These are phyloP conservation scores for Cryphonectria japonica DNA, from an alignment of 2,329 filamentous ascomycete genomes.

Conservation along the genomic window DNA sequence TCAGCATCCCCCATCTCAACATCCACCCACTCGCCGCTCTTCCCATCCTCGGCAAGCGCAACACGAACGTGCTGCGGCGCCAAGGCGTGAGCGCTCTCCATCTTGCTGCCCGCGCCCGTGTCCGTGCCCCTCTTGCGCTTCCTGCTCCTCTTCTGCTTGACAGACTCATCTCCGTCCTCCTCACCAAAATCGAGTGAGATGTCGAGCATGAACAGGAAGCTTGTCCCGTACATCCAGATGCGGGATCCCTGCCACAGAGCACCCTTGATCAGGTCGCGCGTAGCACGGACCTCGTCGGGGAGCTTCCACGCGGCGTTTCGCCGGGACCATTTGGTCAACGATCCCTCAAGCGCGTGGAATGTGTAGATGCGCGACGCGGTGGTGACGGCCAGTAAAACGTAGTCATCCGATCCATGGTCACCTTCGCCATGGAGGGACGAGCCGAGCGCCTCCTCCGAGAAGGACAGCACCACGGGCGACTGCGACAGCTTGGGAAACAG, in stretches of 20 bases:
- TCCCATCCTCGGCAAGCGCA: conserved; percentile 40
- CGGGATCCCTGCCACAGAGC: conserved; percentile 80
- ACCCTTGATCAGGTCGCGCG: conserved; percentile 81
- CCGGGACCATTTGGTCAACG: conserved; percentile 82
- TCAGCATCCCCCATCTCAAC: conserved; percentile 40
- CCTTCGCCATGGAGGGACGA: conserved; percentile 32
- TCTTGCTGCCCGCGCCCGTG: conserved; percentile 58
- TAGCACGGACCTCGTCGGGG: conserved; percentile 72
- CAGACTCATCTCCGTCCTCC: conserved; percentile 37
- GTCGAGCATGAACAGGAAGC: conserved; percentile 93
- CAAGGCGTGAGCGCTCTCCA: conserved; percentile 48
- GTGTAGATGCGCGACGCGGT: conserved; percentile 70
- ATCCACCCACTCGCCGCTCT: conserved; percentile 44
- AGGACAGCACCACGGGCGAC: conserved; percentile 69
- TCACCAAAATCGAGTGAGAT: conserved; percentile 68
- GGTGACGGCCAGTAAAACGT: conserved; percentile 50
- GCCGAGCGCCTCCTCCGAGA: conserved; percentile 56
- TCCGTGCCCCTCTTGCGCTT: conserved; percentile 60
- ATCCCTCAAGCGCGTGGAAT: conserved; percentile 77
- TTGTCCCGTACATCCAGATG: conserved; percentile 84
- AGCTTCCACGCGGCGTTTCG: conserved; percentile 78
- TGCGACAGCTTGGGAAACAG: conserved; percentile 71
- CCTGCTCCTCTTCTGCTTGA: conserved; percentile 43
- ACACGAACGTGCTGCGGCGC: conserved; percentile 49
- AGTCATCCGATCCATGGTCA: conserved; percentile 18